Conservation (phyloP, 1,284 basidiomycete species). For the Leucoagaricus sp. region DNA sequence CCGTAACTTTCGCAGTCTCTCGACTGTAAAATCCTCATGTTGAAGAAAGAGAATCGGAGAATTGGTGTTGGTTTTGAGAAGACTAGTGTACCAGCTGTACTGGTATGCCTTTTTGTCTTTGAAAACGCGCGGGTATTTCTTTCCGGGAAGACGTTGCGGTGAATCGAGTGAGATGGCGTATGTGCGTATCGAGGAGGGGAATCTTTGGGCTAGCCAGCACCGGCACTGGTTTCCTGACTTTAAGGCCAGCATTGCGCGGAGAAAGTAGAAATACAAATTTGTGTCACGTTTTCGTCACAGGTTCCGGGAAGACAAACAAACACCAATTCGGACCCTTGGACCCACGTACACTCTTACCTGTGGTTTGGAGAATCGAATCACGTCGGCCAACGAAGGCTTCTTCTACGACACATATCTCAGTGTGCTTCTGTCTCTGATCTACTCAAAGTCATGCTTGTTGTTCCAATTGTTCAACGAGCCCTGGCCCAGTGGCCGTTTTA, state of each 20-base stretch:
- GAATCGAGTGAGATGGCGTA: slow-evolving; percentile 64
- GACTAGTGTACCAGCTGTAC: slow-evolving; percentile 70
- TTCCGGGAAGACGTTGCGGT: slow-evolving; percentile 51
- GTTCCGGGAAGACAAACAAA: background rate
- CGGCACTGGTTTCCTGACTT: slow-evolving; percentile 24
- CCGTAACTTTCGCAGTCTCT: slow-evolving; percentile 63
- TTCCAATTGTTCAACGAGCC: slow-evolving; percentile 48
- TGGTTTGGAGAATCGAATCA: too few relatives aligned
- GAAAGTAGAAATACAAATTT: slow-evolving; percentile 7
- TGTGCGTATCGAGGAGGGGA: slow-evolving; percentile 29
- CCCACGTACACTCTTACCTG: too few relatives aligned
- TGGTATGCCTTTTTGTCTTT: slow-evolving; percentile 74
- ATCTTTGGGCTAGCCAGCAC: slow-evolving; percentile 22
- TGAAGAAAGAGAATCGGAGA: slow-evolving; percentile 71
- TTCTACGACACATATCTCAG: too few relatives aligned
- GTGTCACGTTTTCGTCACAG: background rate
- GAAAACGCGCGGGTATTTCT: slow-evolving; percentile 61
- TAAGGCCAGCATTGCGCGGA: slow-evolving; percentile 17
- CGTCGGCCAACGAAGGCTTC: too few relatives aligned
- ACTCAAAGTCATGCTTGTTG: slow-evolving; percentile 33
- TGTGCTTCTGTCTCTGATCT: background rate
- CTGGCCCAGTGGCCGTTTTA: slow-evolving; percentile 47
- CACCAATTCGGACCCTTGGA: background rate
- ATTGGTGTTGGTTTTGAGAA: slow-evolving; percentile 53
- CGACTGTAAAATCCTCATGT: slow-evolving; percentile 68